Evolutionary conservation across 257 asterid species (phyloP).

Genomic region (Capsicum rhomboideum): DNA sequence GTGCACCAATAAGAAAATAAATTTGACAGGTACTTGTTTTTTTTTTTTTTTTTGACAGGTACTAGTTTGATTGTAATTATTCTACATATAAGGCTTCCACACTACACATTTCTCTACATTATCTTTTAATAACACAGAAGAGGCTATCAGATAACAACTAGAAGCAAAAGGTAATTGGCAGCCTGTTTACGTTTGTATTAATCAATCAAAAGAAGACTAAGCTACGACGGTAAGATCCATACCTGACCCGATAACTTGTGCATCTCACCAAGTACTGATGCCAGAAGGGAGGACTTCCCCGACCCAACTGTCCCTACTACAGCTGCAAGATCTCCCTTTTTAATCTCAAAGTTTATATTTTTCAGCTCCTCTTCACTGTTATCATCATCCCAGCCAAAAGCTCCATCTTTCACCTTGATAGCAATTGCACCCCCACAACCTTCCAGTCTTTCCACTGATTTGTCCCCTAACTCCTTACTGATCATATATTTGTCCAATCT

Average conservation of each 20-base stretch:
- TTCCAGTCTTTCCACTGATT: constrained; percentile 58
- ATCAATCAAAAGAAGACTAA: background rate
- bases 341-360: constrained; percentile 40
- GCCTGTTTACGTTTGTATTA: background rate
- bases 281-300: constrained; percentile 85
- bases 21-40: background rate
- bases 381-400: constrained; percentile 88
- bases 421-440: constrained; percentile 55
- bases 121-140: background rate
- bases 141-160: background rate
- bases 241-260: constrained; percentile 81
- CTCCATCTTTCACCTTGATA: constrained; percentile 57
- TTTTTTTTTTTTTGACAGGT: background rate
- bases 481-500: constrained; percentile 76
- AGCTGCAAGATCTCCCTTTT: constrained; percentile 73
- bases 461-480: constrained; percentile 62
- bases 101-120: background rate
- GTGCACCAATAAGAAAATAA: background rate
- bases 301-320: constrained; percentile 96
- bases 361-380: constrained; percentile 43
- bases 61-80: background rate
- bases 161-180: background rate
- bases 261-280: constrained; percentile 94
- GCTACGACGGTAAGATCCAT: background rate
- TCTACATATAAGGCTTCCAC: background rate